Conservation (phyloP, 2,329 filamentous ascomycete genomes). For the Ceratocystis destructans region DNA sequence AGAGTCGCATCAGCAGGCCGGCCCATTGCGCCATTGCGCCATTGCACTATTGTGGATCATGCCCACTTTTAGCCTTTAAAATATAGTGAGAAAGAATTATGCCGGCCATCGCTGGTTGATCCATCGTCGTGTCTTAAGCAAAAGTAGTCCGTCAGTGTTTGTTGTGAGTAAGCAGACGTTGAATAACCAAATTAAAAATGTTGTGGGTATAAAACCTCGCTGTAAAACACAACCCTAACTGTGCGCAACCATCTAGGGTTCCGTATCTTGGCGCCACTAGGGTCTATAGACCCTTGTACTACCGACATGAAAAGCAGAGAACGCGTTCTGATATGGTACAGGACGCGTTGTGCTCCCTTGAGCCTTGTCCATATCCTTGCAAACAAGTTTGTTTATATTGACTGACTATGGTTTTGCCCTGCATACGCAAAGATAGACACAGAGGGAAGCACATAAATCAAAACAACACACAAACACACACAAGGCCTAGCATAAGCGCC, state of each 20-base stretch:
- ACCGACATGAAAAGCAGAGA: neutral
- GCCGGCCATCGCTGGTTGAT: neutral
- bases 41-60: constrained; percentile 13
- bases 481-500: neutral
- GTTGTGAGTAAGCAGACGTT: neutral
- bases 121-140: neutral
- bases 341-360: neutral
- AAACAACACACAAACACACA: neutral
- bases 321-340: neutral
- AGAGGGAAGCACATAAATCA: neutral
- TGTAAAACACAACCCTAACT: neutral
- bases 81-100: neutral
- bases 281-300: neutral
- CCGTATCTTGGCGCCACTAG: neutral
- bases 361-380: neutral
- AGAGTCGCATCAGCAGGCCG: constrained; percentile 11
- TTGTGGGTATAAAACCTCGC: neutral
- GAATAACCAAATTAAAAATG: neutral
- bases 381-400: neutral
- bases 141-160: neutral
- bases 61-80: neutral
- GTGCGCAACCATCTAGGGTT: neutral
- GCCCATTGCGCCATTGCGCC: constrained; percentile 17
- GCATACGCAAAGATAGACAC: neutral
- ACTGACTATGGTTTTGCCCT: neutral